These are phyloP conservation scores for Didymella keratinophila DNA, from an alignment of 2,329 filamentous ascomycete species.

Conservation along the genomic window DNA sequence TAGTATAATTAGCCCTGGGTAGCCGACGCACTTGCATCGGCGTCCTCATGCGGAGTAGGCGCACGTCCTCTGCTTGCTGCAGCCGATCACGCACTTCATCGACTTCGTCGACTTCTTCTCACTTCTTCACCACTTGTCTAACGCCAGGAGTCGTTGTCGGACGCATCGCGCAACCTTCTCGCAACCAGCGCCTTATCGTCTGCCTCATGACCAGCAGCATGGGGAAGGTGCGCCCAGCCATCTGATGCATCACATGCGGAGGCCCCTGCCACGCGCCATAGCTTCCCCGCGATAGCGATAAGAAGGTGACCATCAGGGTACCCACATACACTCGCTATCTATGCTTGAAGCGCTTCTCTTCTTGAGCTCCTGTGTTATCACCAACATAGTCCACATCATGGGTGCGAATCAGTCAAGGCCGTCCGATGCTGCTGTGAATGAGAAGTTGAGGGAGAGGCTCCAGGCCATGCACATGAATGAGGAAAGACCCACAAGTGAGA, in stretches of 20 bases:
- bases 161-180: background rate
- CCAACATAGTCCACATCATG: constrained; percentile 34
- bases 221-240: constrained; percentile 12
- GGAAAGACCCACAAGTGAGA: constrained; percentile 51
- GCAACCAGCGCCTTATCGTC: background rate
- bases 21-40: too few species aligned
- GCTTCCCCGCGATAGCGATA: constrained; percentile 18
- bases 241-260: constrained; percentile 19
- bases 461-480: constrained; percentile 57
- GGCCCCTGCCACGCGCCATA: constrained; percentile 13
- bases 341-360: constrained; percentile 6
- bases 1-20: too few species aligned
- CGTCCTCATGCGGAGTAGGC: too few species aligned
- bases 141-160: too few species aligned
- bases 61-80: background rate
- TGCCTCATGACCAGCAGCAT: constrained; percentile 9
- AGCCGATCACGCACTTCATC: background rate
- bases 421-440: constrained; percentile 47
- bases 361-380: constrained; percentile 2
- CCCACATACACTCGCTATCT: background rate
- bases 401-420: constrained; percentile 47
- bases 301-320: constrained; percentile 21
- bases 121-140: too few species aligned
- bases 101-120: background rate
- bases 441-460: constrained; percentile 53